phyloP scores from a whole-genome alignment of 208 protist species.

The Trypanosomatidae sp. region DNA sequence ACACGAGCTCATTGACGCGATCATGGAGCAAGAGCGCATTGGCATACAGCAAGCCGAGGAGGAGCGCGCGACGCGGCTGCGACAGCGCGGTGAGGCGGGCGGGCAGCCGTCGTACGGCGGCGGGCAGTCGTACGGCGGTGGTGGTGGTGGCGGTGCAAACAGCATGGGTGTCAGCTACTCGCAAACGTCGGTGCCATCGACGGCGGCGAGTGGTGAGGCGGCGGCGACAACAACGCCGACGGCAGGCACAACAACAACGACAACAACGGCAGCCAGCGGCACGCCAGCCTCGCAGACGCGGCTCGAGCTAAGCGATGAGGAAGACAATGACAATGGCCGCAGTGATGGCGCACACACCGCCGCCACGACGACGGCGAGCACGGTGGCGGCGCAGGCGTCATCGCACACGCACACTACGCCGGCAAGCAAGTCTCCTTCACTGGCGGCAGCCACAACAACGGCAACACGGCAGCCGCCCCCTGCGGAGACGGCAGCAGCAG shows the following conservation, averaged over 20 bases:
- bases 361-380: background rate
- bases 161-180: too few species aligned
- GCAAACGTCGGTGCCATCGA: background rate
- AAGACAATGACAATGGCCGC: too few species aligned
- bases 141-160: too few species aligned
- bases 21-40: constrained; percentile 45
- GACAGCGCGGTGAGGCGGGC: constrained; percentile 7
- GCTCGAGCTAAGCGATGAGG: too few species aligned
- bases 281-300: too few species aligned
- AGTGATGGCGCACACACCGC: too few species aligned
- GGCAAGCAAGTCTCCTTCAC: background rate
- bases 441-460: constrained; percentile 1
- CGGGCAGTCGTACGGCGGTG: background rate
- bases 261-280: background rate
- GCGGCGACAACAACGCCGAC: background rate
- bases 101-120: constrained; percentile 7
- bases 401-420: background rate
- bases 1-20: constrained; percentile 35
- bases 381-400: background rate
- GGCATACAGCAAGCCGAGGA: constrained; percentile 32
- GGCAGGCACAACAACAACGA: constrained; percentile 1
- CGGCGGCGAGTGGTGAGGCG: background rate
- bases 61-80: constrained; percentile 15
- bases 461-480: background rate
- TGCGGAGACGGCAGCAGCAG: background rate